Base-by-base conservation (phyloP, 225 moss, liverwort and hornwort species). In the Thuidium tamariscinum region DNA sequence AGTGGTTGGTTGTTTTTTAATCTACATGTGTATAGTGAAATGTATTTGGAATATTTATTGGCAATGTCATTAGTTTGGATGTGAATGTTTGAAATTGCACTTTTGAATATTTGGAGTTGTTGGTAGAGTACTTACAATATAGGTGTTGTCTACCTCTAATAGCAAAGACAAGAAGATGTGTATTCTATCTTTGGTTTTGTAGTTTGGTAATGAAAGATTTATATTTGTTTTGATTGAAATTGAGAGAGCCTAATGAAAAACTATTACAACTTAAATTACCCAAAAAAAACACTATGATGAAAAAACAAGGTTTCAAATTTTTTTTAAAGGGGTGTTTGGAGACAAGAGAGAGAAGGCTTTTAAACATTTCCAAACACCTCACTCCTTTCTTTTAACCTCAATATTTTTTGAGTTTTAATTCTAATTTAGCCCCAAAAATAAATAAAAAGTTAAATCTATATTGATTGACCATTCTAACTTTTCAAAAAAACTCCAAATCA, bases 71-170 rank as follows among this genome's bases (percentile, higher is more conserved):
- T n/a, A 23, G 23, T 13, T 39, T 39, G 39, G 5, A 39, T 39
- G 1, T 22, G 23, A 2, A 1, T 39, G 12, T 37, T 37, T 22
- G 13, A 67, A 21, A 37, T 37, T 37, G 20, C 0, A 0, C 3
- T 21, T 37, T 37, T 7, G 5, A 6, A 4, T 37, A 21, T 23
- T 68, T 68, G 13, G 39, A 23, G 0, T 23, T 68, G 23, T 7
- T 68, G 2, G 4, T 23, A 3, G 13, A 23, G 16, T 3, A 2
- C 6, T 37, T 3, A 4, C 2, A 67, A 36, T 11, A 3, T 21
- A 36, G 3, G 6, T 66, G 6, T 65, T 34, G 19, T 18, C 12
- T 11, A 25, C 2, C 2, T 25, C 8, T 0, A 41, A 0, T 0
- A 25, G 0, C 25, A 1, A 41, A 0, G 14, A 41, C 13, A 69